A percentile compares a stretch with the other conserved stretches of the same genome.
Evolutionary conservation across 305 asterid species (phyloP).

Genomic region (Vinca major): DNA sequence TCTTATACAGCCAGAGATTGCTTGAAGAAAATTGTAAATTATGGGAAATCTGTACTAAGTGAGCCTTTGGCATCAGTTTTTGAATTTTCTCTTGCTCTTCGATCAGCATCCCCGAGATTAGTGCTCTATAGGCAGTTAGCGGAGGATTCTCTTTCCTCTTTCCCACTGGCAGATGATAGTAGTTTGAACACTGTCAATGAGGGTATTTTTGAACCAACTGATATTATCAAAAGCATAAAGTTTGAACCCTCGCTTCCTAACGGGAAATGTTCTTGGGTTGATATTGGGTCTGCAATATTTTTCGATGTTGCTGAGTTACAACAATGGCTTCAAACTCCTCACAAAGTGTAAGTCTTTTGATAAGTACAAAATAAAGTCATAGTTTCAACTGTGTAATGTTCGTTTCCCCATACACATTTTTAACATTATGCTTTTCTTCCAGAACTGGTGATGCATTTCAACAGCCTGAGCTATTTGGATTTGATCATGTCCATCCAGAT

Average conservation of each 20-base stretch:
- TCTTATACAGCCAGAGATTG: slow-evolving; percentile 68
- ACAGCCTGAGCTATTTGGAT: slow-evolving; percentile 87
- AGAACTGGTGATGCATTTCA: slow-evolving; percentile 59
- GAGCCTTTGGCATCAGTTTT: slow-evolving; percentile 69
- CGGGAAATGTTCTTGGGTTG: slow-evolving; percentile 91
- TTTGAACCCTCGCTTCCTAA: slow-evolving; percentile 43
- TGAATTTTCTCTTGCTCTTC: slow-evolving; percentile 90
- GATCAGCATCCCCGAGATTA: slow-evolving; percentile 93
- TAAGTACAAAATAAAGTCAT: not conserved
- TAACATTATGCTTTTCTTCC: slow-evolving; percentile 22
- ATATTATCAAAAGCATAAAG: slow-evolving; percentile 30
- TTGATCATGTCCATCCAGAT: slow-evolving; percentile 85
- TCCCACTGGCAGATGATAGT: slow-evolving; percentile 63
- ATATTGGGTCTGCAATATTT: slow-evolving; percentile 70
- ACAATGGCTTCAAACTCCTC: slow-evolving; percentile 51
- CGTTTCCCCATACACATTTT: not conserved
- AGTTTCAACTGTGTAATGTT: not conserved
- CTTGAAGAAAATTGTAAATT: slow-evolving; percentile 49
- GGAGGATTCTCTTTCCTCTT: slow-evolving; percentile 90
- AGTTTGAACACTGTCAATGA: slow-evolving; percentile 32
- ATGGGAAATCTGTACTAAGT: slow-evolving; percentile 65
- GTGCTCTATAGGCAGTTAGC: slow-evolving; percentile 84
- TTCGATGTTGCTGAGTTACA: slow-evolving; percentile 57
- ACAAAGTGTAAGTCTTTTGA: slow-evolving; percentile 45
- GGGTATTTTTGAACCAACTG: slow-evolving; percentile 36